Evolutionary conservation across 139 green algal species (phyloP).

Genomic region (Coccomyxa sp.): DNA sequence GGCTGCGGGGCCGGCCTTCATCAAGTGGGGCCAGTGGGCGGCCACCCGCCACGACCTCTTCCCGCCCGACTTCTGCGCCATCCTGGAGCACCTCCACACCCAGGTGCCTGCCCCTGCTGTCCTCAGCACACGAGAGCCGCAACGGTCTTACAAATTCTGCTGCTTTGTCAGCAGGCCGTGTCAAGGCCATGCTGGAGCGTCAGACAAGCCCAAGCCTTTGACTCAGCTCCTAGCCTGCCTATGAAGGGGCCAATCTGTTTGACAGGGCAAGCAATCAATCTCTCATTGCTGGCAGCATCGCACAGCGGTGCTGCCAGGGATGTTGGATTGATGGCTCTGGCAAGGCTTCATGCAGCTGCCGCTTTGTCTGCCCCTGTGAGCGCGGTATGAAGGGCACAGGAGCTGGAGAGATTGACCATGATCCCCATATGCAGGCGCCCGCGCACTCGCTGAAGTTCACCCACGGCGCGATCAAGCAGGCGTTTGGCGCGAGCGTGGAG

Average conservation of each 20-base stretch:
- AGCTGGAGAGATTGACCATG: not conserved
- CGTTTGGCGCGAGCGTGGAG: conserved; percentile 69
- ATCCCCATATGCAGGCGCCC: conserved; percentile 31
- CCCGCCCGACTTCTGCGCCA: conserved; percentile 77
- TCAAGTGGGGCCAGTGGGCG: conserved; percentile 98
- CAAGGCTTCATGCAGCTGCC: not conserved
- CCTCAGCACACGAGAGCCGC: too few relatives aligned
- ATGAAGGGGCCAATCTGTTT: too few relatives aligned
- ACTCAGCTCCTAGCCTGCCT: too few relatives aligned
- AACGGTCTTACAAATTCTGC: too few relatives aligned
- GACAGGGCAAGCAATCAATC: not conserved
- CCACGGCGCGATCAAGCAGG: conserved; percentile 16
- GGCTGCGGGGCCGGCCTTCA: conserved; percentile 66
- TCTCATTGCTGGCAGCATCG: not conserved
- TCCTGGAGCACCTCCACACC: conserved; percentile 72
- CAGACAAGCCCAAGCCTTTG: too few relatives aligned
- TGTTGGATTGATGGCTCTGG: not conserved
- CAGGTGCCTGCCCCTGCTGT: too few relatives aligned
- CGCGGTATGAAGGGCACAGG: not conserved
- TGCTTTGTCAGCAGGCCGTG: too few relatives aligned
- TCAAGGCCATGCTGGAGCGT: too few relatives aligned
- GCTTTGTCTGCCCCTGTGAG: not conserved
- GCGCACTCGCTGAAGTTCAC: conserved; percentile 42
- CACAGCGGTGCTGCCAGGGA: not conserved
- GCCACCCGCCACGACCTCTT: conserved; percentile 91